phyloP scores from a whole-genome alignment of 768 basidiomycete species.

The Lyophyllum atratum region DNA sequence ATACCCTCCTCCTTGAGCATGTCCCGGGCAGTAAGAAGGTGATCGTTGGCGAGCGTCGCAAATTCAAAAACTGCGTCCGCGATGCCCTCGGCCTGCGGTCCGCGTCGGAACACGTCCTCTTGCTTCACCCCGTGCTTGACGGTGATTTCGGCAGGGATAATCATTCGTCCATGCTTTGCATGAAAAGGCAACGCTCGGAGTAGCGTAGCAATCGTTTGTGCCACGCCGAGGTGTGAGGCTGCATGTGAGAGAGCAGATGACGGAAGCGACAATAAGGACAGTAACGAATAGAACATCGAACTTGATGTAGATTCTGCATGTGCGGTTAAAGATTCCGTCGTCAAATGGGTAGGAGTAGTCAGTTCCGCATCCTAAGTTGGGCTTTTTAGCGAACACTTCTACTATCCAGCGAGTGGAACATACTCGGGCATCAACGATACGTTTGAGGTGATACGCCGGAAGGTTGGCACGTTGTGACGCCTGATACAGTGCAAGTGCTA shows the following conservation, averaged over 20 bases:
- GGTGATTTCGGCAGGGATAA: constrained; percentile 82
- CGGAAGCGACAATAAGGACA: constrained; percentile 61
- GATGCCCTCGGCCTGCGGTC: constrained; percentile 56
- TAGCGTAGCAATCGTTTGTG: constrained; percentile 70
- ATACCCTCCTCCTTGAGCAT: constrained; percentile 57
- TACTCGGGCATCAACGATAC: constrained; percentile 86
- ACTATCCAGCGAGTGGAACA: constrained; percentile 24
- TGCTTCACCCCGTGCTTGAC: constrained; percentile 76
- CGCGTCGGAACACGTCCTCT: constrained; percentile 73
- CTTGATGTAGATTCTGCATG: constrained; percentile 84
- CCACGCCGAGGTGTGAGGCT: constrained; percentile 78
- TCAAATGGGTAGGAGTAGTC: constrained; percentile 62
- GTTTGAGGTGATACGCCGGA: constrained; percentile 75
- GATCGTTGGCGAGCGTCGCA: constrained; percentile 79
- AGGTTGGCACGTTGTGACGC: constrained; percentile 51
- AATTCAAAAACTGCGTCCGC: constrained; percentile 84
- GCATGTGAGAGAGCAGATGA: constrained; percentile 69
- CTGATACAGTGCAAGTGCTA: constrained; percentile 71
- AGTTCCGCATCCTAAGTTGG: constrained; percentile 63
- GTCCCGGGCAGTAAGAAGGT: constrained; percentile 71
- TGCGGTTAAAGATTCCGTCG: constrained; percentile 63
- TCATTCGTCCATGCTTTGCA: constrained; percentile 66
- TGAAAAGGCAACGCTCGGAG: constrained; percentile 81
- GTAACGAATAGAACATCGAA: constrained; percentile 73
- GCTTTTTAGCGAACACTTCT: constrained; percentile 18